phyloP scores from a whole-genome alignment of 352 stramenopile genomes.

The Globisporangium spinosum region DNA sequence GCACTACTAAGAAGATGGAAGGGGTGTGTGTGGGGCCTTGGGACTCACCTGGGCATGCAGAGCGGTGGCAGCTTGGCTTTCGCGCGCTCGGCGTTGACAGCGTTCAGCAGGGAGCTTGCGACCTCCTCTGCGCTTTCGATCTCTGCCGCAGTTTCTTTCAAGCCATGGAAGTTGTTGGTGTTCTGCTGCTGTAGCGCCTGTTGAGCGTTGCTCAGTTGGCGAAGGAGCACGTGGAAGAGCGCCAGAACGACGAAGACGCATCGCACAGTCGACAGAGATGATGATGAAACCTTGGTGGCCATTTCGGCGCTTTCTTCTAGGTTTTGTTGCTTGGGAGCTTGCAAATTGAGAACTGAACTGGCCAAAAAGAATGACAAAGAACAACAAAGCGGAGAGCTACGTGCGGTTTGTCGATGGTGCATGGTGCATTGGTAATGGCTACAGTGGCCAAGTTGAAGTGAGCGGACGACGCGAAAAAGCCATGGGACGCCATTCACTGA shows the following conservation, averaged over 20 bases:
- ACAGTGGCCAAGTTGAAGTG: not conserved
- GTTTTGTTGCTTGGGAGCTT: not conserved
- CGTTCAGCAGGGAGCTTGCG: not conserved
- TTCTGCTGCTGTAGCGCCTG: not conserved
- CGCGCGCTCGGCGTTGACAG: slow-evolving; percentile 1
- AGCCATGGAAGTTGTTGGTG: not conserved
- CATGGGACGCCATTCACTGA: not conserved
- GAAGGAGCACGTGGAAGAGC: not conserved
- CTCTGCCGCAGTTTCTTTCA: not conserved
- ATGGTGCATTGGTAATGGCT: not conserved
- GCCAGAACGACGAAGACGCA: not conserved
- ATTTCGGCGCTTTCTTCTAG: not conserved
- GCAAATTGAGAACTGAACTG: not conserved
- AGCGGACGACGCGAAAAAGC: not conserved
- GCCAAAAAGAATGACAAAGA: not conserved
- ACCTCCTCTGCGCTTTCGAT: not conserved
- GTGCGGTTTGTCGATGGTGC: not conserved
- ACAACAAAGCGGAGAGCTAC: not conserved
- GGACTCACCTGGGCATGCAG: slow-evolving; percentile 1
- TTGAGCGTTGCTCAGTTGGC: not conserved
- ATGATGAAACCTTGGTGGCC: not conserved
- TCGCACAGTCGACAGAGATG: not conserved
- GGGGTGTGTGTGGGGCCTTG: not conserved
- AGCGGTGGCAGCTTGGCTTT: not conserved
- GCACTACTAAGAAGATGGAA: not conserved